Conservation (phyloP, 148 eudicot species). For the Polygonum aviculare region DNA sequence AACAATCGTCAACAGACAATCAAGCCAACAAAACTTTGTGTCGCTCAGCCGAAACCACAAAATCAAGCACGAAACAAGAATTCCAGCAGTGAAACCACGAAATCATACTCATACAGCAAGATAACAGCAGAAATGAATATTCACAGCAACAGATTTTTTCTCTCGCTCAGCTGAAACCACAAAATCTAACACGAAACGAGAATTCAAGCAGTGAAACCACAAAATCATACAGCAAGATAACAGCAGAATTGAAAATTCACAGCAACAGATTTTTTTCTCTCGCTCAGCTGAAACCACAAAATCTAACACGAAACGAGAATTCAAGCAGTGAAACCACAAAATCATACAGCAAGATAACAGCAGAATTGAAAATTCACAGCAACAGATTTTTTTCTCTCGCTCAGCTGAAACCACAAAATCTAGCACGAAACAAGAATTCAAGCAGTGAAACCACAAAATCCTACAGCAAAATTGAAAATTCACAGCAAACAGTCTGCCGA, state of each 20-base stretch:
- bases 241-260: no score
- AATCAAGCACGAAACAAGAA: not conserved
- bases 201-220: not conserved
- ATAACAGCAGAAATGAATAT: no score
- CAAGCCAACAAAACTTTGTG: not conserved
- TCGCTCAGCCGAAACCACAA: not conserved
- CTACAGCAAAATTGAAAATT: not conserved
- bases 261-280: no score
- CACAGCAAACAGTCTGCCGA: conserved; percentile 32
- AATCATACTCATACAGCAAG: not conserved
- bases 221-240: not conserved
- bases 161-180: not conserved
- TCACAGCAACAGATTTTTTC: not conserved
- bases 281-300: not conserved
- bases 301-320: not conserved
- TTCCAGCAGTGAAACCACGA: not conserved
- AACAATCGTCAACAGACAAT: not conserved
- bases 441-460: not conserved
- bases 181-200: not conserved
- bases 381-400: no score
- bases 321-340: not conserved
- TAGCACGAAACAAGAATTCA: not conserved
- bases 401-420: not conserved
- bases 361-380: no score
- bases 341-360: not conserved